Evolutionary conservation across 2,329 filamentous ascomycete genomes (phyloP).

Genomic region (Aureobasidium sp.): DNA sequence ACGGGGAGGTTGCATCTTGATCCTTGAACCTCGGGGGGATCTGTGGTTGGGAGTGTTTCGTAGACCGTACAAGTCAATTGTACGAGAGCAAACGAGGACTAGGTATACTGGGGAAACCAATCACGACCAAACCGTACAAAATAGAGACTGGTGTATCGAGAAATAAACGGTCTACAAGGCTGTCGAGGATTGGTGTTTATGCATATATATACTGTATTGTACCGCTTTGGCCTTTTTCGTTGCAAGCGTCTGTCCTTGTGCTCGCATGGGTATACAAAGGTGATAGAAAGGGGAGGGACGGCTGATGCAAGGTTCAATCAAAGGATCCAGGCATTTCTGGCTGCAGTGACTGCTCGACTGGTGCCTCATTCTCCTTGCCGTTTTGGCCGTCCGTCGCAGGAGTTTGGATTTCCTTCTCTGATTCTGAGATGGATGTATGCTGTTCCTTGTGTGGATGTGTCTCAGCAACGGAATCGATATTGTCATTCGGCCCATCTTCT

Average conservation of each 20-base stretch:
- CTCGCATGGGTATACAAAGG: neutral
- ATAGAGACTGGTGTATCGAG: neutral
- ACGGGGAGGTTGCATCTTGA: too few relatives aligned
- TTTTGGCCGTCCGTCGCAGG: neutral
- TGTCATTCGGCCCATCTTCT: neutral
- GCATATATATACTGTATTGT: neutral
- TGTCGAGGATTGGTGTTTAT: neutral
- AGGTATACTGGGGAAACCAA: neutral
- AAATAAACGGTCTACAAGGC: neutral
- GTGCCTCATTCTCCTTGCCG: neutral
- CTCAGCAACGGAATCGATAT: neutral
- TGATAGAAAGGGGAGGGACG: neutral
- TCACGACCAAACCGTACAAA: neutral
- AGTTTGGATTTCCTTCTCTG: neutral
- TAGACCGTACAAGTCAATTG: too few relatives aligned
- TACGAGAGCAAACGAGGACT: too few relatives aligned
- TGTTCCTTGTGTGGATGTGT: neutral
- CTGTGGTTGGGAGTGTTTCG: too few relatives aligned
- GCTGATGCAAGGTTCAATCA: neutral
- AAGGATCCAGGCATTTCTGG: conserved; percentile 10
- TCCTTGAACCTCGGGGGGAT: too few relatives aligned
- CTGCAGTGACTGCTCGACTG: neutral
- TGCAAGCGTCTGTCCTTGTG: neutral
- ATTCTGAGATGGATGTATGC: neutral
- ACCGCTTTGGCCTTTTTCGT: neutral